A percentile compares a stretch with the other conserved stretches of the same genome.
These are phyloP conservation scores for Salinomyces thailandicus DNA, from an alignment of 2,329 filamentous ascomycete genomes.

Conservation along the genomic window DNA sequence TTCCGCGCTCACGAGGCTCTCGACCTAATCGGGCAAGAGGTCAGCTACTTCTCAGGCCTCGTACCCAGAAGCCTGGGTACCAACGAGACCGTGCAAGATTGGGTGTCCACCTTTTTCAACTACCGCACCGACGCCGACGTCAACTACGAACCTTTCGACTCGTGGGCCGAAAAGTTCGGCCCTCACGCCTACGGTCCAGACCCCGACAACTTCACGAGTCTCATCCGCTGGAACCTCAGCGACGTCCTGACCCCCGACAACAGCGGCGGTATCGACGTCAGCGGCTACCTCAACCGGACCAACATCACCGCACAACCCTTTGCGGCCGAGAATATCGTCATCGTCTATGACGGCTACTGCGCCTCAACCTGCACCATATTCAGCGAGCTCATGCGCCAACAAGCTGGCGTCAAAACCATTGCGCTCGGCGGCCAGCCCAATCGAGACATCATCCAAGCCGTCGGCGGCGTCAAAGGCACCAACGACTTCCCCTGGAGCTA, in stretches of 20 bases:
- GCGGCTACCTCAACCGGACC: constrained; percentile 39
- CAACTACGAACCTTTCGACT: constrained; percentile 40
- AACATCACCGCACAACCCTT: constrained; percentile 44
- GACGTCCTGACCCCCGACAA: constrained; percentile 32
- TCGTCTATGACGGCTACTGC: constrained; percentile 39
- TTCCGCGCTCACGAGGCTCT: constrained; percentile 41
- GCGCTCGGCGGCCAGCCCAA: constrained; percentile 34
- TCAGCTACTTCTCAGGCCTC: constrained; percentile 24
- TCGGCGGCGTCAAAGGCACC: constrained; percentile 37
- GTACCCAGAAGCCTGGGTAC: constrained; percentile 23
- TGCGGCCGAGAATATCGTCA: constrained; percentile 46
- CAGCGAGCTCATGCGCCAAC: constrained; percentile 35
- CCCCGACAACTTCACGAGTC: constrained; percentile 47
- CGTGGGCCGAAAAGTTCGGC: constrained; percentile 39
- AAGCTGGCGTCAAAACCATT: constrained; percentile 34
- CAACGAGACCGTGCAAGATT: constrained; percentile 31
- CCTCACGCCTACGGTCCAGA: constrained; percentile 30
- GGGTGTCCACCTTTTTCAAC: constrained; percentile 36
- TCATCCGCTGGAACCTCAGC: constrained; percentile 43
- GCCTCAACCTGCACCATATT: constrained; percentile 38
- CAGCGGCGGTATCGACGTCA: constrained; percentile 30
- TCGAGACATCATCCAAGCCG: constrained; percentile 33
- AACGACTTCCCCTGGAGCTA: constrained; percentile 20
- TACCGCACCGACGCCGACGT: constrained; percentile 38
- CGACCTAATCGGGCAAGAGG: constrained; percentile 33